These are phyloP conservation scores for Fonsecaea pedrosoi DNA, from an alignment of 2,329 filamentous ascomycete genomes.

Conservation along the genomic window DNA sequence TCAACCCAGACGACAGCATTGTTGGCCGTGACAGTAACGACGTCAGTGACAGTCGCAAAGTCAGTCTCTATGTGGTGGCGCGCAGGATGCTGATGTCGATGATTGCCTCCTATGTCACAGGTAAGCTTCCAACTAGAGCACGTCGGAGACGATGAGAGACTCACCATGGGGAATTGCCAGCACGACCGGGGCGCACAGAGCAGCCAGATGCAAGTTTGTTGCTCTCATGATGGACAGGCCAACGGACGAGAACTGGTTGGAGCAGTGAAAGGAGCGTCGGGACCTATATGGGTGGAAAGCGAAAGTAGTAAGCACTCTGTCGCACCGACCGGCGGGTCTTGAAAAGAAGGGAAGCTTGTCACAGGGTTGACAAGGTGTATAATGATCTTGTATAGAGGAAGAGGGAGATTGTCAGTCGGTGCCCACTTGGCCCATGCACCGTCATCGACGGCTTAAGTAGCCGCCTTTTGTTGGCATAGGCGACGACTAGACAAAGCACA, in stretches of 20 bases:
- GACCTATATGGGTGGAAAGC: slow-evolving; percentile 26
- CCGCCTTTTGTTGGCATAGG: slow-evolving; percentile 34
- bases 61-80: slow-evolving; percentile 25
- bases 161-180: slow-evolving; percentile 36
- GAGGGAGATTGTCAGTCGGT: slow-evolving; percentile 34
- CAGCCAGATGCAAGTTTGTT: slow-evolving; percentile 21
- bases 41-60: slow-evolving; percentile 27
- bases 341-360: slow-evolving; percentile 9
- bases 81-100: slow-evolving; percentile 28
- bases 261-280: slow-evolving; percentile 29
- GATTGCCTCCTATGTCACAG: slow-evolving; percentile 23
- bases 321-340: slow-evolving; percentile 29
- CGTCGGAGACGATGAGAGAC: slow-evolving; percentile 13
- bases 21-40: slow-evolving; percentile 33
- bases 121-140: slow-evolving; percentile 19
- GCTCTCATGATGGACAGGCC: slow-evolving; percentile 28
- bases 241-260: slow-evolving; percentile 15
- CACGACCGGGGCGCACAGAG: slow-evolving; percentile 28
- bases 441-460: slow-evolving; percentile 24
- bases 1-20: slow-evolving; percentile 65
- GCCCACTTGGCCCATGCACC: slow-evolving; percentile 30
- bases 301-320: slow-evolving; percentile 26
- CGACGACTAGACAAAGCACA: slow-evolving; percentile 34
- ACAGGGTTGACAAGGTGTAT: slow-evolving; percentile 2
- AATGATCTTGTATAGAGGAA: slow-evolving; percentile 21